A percentile compares a stretch with the other conserved stretches of the same genome.
phyloP scores from a whole-genome alignment of 1,284 basidiomycete genomes.

The Cryptococcus floricola region DNA sequence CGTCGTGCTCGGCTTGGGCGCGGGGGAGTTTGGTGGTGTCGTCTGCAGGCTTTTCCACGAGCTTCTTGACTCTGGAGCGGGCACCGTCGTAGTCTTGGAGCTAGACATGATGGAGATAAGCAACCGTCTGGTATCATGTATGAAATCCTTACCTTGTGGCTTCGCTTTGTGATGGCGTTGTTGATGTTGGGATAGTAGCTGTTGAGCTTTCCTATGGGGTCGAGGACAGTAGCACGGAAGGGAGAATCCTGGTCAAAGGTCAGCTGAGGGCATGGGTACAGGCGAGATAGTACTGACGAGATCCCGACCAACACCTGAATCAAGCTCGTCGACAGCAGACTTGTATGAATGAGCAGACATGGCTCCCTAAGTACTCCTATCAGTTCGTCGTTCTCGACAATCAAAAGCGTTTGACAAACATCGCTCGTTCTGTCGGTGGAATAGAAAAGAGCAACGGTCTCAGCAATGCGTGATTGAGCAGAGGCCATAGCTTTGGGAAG shows the following conservation, averaged over 20 bases:
- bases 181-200: constrained; percentile 93
- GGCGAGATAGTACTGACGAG: constrained; percentile 56
- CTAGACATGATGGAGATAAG: constrained; percentile 49
- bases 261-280: background rate
- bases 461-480: constrained; percentile 88
- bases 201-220: constrained; percentile 93
- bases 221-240: constrained; percentile 89
- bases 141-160: constrained; percentile 73
- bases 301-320: constrained; percentile 77
- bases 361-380: constrained; percentile 58
- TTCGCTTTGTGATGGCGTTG: constrained; percentile 87
- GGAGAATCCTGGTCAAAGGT: constrained; percentile 70
- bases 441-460: constrained; percentile 92
- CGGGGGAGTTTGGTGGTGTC: constrained; percentile 86
- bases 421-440: constrained; percentile 78
- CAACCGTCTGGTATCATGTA: background rate
- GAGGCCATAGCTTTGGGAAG: constrained; percentile 72
- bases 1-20: constrained; percentile 92
- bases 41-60: constrained; percentile 88
- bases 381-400: background rate
- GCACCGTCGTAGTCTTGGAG: constrained; percentile 93
- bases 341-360: constrained; percentile 98
- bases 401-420: constrained; percentile 25
- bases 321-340: constrained; percentile 88
- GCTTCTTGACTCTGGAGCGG: constrained; percentile 79